Base-by-base conservation (phyloP, 2,329 filamentous ascomycete genomes). In the Fusarium bulbicola region DNA sequence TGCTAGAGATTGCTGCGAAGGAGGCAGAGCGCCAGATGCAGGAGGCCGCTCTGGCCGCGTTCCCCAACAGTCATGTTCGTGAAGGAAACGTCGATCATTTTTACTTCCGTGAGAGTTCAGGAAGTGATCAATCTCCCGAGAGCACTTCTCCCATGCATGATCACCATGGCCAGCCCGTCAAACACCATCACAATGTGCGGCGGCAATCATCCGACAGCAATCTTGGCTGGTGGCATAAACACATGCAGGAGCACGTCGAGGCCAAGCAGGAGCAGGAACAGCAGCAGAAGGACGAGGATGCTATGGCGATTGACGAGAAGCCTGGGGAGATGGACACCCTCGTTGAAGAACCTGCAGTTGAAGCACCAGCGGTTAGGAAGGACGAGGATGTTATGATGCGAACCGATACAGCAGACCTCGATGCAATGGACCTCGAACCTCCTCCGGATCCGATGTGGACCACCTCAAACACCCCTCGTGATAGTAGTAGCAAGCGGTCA, bases 11-110 rank as follows among this genome's bases (percentile, higher is more conserved):
- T 64, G 93, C 95, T 47, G 93, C 93, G 57, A 92, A 91, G 78
- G 92, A 94, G 78, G 93, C 93, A 14, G 92, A 96, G 80, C 90
- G 91, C 78, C 92, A 95, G 80, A 85, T 98, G 72, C 90, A 92
- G 70, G 93, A 97, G 76, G 87, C 90, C 78, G 93, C 92, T 53
- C 86, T 95, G 79, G 91, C 91, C 43, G 93, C 92, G 4, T 95
- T 94, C 78, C 92, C 92, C 77, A 92, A 92, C 77, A 93, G 92
- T 77, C 88, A 89, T 16, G 87, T 92, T 45, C 88, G 89, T 70
- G 90, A 92, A 76, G 91, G 92, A 71, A 91, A 90, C 47, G 91
- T 93, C 13, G 88, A 92, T 75, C 92, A 94, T 78, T 94, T 92
- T 79, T 87, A 89, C 79, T 90, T 92, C 66, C 87, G 90, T 65